A percentile compares a stretch with the other conserved stretches of the same genome.
Conservation (phyloP, 1,139 yeast genomes). For the Zygotorulaspora mrakii region DNA sequence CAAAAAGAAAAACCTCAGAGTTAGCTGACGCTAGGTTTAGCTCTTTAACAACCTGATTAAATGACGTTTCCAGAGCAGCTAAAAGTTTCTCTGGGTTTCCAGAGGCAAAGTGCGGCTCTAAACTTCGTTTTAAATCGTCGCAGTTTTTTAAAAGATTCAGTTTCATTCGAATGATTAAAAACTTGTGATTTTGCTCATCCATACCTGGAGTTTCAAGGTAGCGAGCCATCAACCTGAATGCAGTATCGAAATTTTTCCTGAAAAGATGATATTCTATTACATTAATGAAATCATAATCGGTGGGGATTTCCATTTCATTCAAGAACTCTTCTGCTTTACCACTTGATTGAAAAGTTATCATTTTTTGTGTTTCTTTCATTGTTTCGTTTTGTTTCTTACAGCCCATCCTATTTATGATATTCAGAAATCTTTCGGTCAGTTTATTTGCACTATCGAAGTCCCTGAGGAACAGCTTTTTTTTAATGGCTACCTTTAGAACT, state of each 20-base stretch:
- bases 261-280: conserved; percentile 25
- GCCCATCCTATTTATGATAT: conserved; percentile 22
- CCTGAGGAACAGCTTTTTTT: conserved; percentile 22
- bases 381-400: conserved; percentile 8
- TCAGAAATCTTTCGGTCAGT: conserved; percentile 23
- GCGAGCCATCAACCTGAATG: conserved; percentile 18
- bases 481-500: conserved; percentile 27
- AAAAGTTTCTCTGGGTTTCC: conserved; percentile 9
- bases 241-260: conserved; percentile 17
- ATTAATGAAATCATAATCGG: conserved; percentile 22
- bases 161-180: conserved; percentile 19
- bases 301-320: conserved; percentile 25
- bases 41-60: conserved; percentile 14
- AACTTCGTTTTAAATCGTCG: conserved; percentile 16
- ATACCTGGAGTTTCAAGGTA: conserved; percentile 16
- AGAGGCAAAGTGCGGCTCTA: conserved; percentile 14
- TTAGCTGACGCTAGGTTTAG: conserved; percentile 12
- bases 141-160: conserved; percentile 26
- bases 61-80: conserved; percentile 14
- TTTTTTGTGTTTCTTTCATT: background rate
- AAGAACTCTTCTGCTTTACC: conserved; percentile 29
- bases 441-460: conserved; percentile 18
- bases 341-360: conserved; percentile 22
- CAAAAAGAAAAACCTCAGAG: conserved; percentile 19
- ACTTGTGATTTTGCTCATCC: conserved; percentile 11